Base-by-base conservation (phyloP, 75 land plant species). In the Cryptomeria japonica region DNA sequence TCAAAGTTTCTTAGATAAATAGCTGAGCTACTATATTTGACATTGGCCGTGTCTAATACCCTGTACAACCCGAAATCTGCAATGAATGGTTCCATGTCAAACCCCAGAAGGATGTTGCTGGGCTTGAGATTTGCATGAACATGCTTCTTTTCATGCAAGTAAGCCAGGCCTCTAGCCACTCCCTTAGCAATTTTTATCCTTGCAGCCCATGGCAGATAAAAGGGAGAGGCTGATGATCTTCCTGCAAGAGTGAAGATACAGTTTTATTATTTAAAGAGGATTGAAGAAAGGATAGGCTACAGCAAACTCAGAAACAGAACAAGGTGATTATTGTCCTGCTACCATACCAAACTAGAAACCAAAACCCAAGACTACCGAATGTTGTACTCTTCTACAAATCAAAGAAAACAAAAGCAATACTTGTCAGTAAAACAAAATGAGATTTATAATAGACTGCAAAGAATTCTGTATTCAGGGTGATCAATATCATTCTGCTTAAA, bases 121-220 rank as follows among this genome's bases (percentile, higher is more conserved):
- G 97, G 95, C 89, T 96, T 97, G 34, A 97, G 55, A 80, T 97
- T 95, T 37, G 95, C 99, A 85, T 97, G 99, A 49, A 94, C 95
- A 42, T 88, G 86, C 90, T 96, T 95, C 91, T 92, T 96, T 78
- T 97, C 97, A 72, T 97, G 97, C 82, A 97, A 91, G 88, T 90
- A 95, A 13, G 93, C 89, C 25, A 97, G 90, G 12, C 95, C 97
- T 38, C 93, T 89, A 4, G 99, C 99, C n/a, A 94, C 93, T 15
- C 97, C 99, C 84, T 90, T 88, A n/a, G 93, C 93, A 46, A 97
- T 95, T 86, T 88, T 91, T 28, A 97, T 80, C 72, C 99, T 89
- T 42, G 85, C 72, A 46, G 93, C 95, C 99, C 99, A 97, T 11
- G 90, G 85, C 0, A 97, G 87, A 83, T 90, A 90, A 49, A 90